Percentiles rank a stretch among this genome's conserved stretches.
phyloP scores from a whole-genome alignment of 31 red algal genomes.

The Odonthalia washingtoniensis region DNA sequence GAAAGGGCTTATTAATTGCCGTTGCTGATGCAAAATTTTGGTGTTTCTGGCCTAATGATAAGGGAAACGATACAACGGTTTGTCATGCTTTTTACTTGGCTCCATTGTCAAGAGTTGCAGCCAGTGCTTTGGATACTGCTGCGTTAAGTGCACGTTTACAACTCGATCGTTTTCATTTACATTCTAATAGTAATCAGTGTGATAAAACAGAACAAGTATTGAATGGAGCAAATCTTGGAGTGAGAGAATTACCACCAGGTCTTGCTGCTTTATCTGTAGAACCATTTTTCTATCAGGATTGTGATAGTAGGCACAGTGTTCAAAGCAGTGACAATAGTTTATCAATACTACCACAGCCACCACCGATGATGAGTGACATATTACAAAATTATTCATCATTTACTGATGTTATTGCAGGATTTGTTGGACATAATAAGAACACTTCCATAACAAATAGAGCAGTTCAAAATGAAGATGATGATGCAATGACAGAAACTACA shows the following conservation, averaged over 20 bases:
- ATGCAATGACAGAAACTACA: not conserved
- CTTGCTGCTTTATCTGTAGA: not conserved
- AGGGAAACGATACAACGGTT: not conserved
- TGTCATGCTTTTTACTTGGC: not conserved
- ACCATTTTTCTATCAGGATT: not conserved
- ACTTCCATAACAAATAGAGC: not conserved
- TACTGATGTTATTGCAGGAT: too few species aligned
- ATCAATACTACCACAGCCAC: too few species aligned
- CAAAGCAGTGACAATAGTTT: not conserved
- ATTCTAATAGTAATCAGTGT: too few species aligned
- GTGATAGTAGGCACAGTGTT: not conserved
- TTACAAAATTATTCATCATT: too few species aligned
- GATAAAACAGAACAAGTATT: too few species aligned
- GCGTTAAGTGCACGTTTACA: not conserved
- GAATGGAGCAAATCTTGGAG: not conserved
- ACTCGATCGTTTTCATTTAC: too few species aligned
- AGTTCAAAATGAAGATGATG: not conserved
- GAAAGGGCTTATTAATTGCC: not conserved
- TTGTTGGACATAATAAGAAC: not conserved
- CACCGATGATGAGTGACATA: too few species aligned
- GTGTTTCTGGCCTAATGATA: not conserved
- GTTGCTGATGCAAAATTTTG: not conserved
- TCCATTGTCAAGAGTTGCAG: not conserved
- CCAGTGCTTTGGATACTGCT: not conserved
- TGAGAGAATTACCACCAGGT: not conserved